Conservation (phyloP, 179 eudicot species). For the Patellifolia procumbens region DNA sequence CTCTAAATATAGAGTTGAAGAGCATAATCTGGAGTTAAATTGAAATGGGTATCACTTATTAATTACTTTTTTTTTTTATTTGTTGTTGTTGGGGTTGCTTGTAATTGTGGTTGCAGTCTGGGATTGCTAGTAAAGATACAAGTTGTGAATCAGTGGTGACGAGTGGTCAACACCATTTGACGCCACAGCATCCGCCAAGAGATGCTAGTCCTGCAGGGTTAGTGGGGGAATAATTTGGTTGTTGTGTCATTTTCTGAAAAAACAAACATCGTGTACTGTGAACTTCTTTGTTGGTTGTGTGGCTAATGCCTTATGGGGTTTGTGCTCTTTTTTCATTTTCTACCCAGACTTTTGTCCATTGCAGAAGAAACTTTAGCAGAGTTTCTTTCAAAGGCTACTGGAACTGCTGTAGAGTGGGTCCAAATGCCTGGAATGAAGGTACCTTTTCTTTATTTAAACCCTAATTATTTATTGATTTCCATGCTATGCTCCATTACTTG, state of each 20-base stretch:
- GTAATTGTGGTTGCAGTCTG: constrained; percentile 45
- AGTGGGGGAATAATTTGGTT: constrained; percentile 49
- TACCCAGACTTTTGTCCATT: constrained; percentile 91
- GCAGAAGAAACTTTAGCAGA: constrained; percentile 99
- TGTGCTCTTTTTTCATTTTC: constrained; percentile 26
- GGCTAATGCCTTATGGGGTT: constrained; percentile 29
- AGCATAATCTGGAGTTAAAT: not conserved
- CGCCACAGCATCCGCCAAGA: constrained; percentile 85
- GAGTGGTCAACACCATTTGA: constrained; percentile 83
- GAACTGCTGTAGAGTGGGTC: constrained; percentile 99
- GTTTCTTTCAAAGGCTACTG: constrained; percentile 99
- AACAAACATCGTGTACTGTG: constrained; percentile 31
- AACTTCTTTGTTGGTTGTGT: constrained; percentile 30
- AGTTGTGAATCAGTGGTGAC: constrained; percentile 98
- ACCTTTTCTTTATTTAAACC: constrained; percentile 12
- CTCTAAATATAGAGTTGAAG: not conserved
- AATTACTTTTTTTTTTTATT: not conserved
- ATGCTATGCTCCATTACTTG: constrained; percentile 10
- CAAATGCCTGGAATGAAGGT: constrained; percentile 99
- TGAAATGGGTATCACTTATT: not conserved
- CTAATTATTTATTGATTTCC: constrained; percentile 17
- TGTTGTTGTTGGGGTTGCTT: not conserved
- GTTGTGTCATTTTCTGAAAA: constrained; percentile 41
- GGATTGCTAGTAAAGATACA: constrained; percentile 70
- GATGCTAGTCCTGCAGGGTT: constrained; percentile 99